These are phyloP conservation scores for Fabrea salina DNA, from an alignment of 169 alveolate species.

Conservation along the genomic window DNA sequence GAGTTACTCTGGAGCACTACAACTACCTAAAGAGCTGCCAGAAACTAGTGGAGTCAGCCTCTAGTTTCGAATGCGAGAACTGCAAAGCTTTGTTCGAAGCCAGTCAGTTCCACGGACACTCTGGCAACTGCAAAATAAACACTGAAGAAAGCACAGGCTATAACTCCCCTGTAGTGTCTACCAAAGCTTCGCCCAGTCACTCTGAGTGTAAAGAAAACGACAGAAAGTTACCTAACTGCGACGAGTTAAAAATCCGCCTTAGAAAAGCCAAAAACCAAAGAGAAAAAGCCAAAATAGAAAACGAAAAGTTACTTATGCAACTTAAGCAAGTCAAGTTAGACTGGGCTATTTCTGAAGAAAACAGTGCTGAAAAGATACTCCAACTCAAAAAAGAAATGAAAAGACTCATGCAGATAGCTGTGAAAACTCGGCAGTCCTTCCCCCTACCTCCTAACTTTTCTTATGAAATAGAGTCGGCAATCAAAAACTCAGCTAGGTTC, in stretches of 20 bases:
- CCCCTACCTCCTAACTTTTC: neutral
- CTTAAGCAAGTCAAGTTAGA: constrained; percentile 19
- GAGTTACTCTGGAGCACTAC: neutral
- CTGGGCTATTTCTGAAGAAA: constrained; percentile 17
- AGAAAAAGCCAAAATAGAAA: neutral
- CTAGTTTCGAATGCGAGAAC: neutral
- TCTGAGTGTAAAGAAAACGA: neutral
- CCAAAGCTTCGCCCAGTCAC: neutral
- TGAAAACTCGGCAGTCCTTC: neutral
- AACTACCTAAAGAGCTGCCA: neutral
- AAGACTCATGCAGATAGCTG: neutral
- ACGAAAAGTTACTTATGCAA: neutral
- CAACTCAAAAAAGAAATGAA: constrained; percentile 16
- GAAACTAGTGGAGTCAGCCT: neutral
- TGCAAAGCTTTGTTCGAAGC: neutral
- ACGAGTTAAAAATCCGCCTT: neutral
- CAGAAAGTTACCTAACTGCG: neutral
- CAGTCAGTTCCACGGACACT: neutral
- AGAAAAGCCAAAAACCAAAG: constrained; percentile 5
- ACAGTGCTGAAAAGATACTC: neutral
- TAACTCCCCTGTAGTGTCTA: too few relatives aligned
- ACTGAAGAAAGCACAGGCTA: neutral
- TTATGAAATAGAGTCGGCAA: neutral
- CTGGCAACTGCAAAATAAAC: constrained; percentile 22
- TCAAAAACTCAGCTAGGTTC: neutral